Evolutionary conservation across 73 alveolate genomes (phyloP), one percentile per base, ranked within the genome.

Genomic region (Tetrahymena borealis): DNA sequence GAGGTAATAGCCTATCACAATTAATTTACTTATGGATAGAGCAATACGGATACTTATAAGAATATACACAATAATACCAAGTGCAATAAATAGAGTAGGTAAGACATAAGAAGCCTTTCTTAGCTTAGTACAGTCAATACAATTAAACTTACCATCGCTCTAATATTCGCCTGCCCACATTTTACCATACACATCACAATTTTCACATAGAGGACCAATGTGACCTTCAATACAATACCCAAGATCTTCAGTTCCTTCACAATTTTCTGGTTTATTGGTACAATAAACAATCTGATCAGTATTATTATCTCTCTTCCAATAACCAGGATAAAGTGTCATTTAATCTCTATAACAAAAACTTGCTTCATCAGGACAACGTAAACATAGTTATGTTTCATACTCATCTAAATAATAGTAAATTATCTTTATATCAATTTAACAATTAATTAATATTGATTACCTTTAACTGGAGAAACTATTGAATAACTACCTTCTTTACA

Each of bases 191-290:
- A 92, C 60, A 92, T 92, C 95, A 24, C 95, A 92, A 38, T 79
- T 78, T 39, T 92, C 95, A 32, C 95, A 92, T 78, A 92, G 78
- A 24, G 95, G 92, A 11, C 95, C 95, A 3, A 92, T 92, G 78
- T 92, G 95, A 10, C 95, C 95, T 11, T 31, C 43, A 11, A 37
- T 36, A 20, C 95, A 92, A 12, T 91, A 92, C 3, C 90, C 78
- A 35, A 40, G 85, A 9, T 91, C 95, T 6, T 91, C 39, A 38
- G 39, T 78, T 40, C 95, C 90, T 7, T 92, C 77, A 24, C 95
- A 92, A 42, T 92, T 92, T 11, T 78, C 78, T 11, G 42, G 40
- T 42, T 78, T 78, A 92, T 92, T 77, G 11, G 39, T 31, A 28
- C 95, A 92, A 37, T 78, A 78, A 11, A 78, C 95, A n/a, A 92